phyloP scores from a whole-genome alignment of 768 basidiomycete genomes.

The Chalciporus chontae region DNA sequence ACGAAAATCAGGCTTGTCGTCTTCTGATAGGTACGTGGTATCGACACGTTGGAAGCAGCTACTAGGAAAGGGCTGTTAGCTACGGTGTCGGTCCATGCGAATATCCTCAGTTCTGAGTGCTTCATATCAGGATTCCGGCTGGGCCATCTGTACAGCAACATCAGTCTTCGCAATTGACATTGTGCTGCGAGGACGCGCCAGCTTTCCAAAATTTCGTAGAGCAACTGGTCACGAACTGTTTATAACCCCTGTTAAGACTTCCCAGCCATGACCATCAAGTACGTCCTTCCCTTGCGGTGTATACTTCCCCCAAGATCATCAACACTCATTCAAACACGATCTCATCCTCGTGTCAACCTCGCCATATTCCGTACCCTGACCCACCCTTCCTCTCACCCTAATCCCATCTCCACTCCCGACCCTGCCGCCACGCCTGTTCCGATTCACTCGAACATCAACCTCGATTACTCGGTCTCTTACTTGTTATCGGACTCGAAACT shows the following conservation, averaged over 20 bases:
- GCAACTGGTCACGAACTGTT: neutral
- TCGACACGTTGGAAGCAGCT: too few relatives aligned
- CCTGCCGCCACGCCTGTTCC: neutral
- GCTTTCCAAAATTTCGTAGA: too few relatives aligned
- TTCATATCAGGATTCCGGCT: neutral
- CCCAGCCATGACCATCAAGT: neutral
- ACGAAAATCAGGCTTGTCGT: too few relatives aligned
- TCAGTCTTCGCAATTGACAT: too few relatives aligned
- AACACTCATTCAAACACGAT: neutral
- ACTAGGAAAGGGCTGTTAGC: too few relatives aligned
- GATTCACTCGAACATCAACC: too few relatives aligned
- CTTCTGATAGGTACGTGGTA: neutral
- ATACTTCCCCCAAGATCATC: neutral
- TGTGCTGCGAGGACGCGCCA: too few relatives aligned
- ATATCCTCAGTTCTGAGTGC: neutral
- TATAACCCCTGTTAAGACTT: neutral
- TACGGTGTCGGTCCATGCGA: neutral
- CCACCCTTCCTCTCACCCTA: neutral
- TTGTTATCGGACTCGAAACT: neutral
- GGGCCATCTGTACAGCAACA: neutral
- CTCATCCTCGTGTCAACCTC: neutral
- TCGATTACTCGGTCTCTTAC: slow-evolving; percentile 6
- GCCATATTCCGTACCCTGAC: neutral
- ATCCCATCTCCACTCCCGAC: neutral
- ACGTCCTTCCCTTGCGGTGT: neutral